phyloP scores from a whole-genome alignment of 1,284 basidiomycete species.

The Tranzscheliella williamsii region DNA sequence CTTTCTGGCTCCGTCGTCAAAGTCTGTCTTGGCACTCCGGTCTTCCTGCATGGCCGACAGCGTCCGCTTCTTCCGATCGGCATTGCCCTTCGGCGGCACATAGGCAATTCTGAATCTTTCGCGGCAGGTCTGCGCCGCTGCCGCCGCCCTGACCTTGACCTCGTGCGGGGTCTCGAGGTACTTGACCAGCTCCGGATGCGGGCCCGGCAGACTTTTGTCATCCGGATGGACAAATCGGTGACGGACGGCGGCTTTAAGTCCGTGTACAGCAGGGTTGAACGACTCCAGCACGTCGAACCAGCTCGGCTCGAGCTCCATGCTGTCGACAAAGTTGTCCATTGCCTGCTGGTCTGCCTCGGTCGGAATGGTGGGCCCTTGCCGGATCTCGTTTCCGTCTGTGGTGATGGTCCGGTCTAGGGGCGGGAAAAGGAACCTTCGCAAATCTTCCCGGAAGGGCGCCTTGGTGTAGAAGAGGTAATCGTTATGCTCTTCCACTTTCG shows the following conservation, averaged over 20 bases:
- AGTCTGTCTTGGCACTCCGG: background rate
- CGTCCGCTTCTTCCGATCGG: constrained; percentile 23
- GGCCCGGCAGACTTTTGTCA: constrained; percentile 76
- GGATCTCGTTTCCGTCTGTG: constrained; percentile 74
- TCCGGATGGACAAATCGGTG: constrained; percentile 76
- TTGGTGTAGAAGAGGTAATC: constrained; percentile 61
- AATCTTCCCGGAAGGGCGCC: constrained; percentile 94
- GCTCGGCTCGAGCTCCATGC: constrained; percentile 71
- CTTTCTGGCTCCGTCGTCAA: background rate
- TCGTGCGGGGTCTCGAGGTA: constrained; percentile 78
- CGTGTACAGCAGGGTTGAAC: constrained; percentile 87
- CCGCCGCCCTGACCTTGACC: constrained; percentile 64
- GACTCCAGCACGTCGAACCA: constrained; percentile 80
- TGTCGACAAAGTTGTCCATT: constrained; percentile 84
- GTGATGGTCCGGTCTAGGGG: constrained; percentile 76
- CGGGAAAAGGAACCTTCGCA: constrained; percentile 82
- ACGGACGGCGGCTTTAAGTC: constrained; percentile 87
- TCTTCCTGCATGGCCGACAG: constrained; percentile 22
- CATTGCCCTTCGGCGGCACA: constrained; percentile 28
- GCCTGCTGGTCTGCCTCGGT: constrained; percentile 74
- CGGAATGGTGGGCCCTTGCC: constrained; percentile 79
- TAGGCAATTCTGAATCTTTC: constrained; percentile 33
- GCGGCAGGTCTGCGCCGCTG: constrained; percentile 19
- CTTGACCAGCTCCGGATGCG: constrained; percentile 79
- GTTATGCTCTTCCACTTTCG: constrained; percentile 32